Percentiles rank a stretch among this genome's conserved stretches.
These are phyloP conservation scores for Pistacia vera DNA, from an alignment of 345 rosid genomes.

Conservation along the genomic window DNA sequence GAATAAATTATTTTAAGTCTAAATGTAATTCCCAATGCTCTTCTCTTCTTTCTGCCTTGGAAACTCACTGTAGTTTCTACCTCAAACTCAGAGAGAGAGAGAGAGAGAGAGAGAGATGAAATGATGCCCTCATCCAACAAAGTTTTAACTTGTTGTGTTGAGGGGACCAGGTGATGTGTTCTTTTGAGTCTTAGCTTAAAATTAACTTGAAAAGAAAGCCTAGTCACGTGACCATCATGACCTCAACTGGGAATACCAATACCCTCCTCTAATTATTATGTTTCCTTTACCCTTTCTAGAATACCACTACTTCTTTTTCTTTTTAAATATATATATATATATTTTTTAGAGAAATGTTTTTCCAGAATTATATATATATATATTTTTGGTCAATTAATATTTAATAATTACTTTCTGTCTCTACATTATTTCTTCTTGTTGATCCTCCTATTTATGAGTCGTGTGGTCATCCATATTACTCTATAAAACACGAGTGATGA, in stretches of 20 bases:
- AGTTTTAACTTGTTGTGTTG: background rate
- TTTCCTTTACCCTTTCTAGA: constrained; percentile 29
- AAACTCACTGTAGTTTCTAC: constrained; percentile 29
- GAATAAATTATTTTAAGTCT: background rate
- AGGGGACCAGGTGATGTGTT: constrained; percentile 16
- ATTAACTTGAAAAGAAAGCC: constrained; percentile 8
- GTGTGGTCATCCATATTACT: too few species aligned
- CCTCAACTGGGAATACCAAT: constrained; percentile 22
- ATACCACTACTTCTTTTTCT: background rate
- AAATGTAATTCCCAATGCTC: constrained; percentile 35
- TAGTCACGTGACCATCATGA: constrained; percentile 51
- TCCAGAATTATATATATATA: too few species aligned
- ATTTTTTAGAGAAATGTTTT: too few species aligned
- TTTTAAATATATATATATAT: background rate
- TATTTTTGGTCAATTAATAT: too few species aligned
- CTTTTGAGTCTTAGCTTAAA: constrained; percentile 19
- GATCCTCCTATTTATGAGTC: too few species aligned
- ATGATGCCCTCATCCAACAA: constrained; percentile 28
- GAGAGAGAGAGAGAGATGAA: constrained; percentile 18
- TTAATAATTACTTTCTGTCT: too few species aligned
- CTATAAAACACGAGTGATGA: too few species aligned
- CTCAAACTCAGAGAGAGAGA: constrained; percentile 25
- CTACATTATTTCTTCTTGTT: too few species aligned
- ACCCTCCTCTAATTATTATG: constrained; percentile 32
- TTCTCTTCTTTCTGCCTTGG: constrained; percentile 26